Evolutionary conservation across 2,329 filamentous ascomycete species (phyloP), one percentile per base, ranked within the genome.

Genomic region (Aureobasidium sp.): DNA sequence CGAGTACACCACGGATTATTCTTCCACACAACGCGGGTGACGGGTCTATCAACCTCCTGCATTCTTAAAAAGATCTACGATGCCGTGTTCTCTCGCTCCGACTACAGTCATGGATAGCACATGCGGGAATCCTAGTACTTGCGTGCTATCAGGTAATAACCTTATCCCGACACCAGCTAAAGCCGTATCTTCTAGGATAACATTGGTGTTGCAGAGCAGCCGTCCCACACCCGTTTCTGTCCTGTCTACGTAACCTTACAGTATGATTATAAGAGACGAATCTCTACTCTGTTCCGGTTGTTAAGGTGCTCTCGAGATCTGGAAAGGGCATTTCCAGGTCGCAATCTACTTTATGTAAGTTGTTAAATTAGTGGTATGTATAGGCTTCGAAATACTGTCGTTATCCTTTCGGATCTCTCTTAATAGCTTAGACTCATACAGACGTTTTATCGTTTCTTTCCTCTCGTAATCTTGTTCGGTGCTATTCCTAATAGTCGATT

Each of bases 281-380:
- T 50, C 33, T 50, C 48, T 50, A 50, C 48, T 50, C 48, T 50
- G 27, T 50, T 11, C 48, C 27, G 12, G 27, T 33, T 50, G 27
- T 50, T 50, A 29, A 9, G 11, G 48, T 50, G 48, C 48, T 50
- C 48, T 33, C 48, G 27, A 50, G 48, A 50, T 50, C 14, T 50
- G 27, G 17, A 50, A 2, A 50, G 48, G 48, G 48, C 48, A 50
- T 50, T 5, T 11, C 48, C 27, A 50, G 12, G 48, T 50, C 48
- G 48, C 48, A 50, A 50, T 50, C 48, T 50, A 19, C 48, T 50
- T 50, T 11, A 50, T 50, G 17, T 50, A 50, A 50, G 15, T 50
- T 50, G 27, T 15, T 50, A n/a, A 33, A 15, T 5, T 15, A 7
- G 17, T 40, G 17, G 39, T 40, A 17, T n/a, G 17, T 40, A 40